These are phyloP conservation scores for Pythium biforme DNA, from an alignment of 352 stramenopile species.

Conservation along the genomic window DNA sequence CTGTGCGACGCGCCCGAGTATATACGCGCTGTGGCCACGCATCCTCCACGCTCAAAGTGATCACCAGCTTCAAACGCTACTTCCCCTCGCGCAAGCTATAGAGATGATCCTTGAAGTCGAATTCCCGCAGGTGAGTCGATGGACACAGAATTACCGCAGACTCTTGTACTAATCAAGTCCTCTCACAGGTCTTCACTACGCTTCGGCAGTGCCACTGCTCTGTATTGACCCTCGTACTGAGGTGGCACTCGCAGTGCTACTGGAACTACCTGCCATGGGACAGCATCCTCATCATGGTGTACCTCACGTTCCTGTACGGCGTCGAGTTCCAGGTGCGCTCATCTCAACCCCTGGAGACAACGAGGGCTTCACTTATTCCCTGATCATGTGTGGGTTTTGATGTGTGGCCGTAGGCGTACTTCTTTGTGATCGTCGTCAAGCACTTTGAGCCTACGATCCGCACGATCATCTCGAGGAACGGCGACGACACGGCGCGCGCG, in stretches of 20 bases:
- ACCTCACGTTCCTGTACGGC: slow-evolving; percentile 57
- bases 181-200: slow-evolving; percentile 36
- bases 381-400: neutral
- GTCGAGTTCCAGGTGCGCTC: slow-evolving; percentile 51
- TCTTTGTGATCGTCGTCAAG: slow-evolving; percentile 42
- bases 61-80: neutral
- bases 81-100: slow-evolving; percentile 38
- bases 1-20: slow-evolving; percentile 27
- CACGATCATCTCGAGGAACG: slow-evolving; percentile 29
- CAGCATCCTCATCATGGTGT: slow-evolving; percentile 48
- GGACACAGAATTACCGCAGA: neutral
- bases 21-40: slow-evolving; percentile 42
- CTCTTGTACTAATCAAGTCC: neutral
- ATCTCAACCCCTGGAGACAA: no score
- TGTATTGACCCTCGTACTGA: slow-evolving; percentile 39
- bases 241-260: slow-evolving; percentile 59
- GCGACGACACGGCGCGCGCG: slow-evolving; percentile 26
- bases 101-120: slow-evolving; percentile 49
- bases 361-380: no score
- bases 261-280: slow-evolving; percentile 77
- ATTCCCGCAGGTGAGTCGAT: slow-evolving; percentile 54
- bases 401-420: slow-evolving; percentile 42
- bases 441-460: slow-evolving; percentile 49
- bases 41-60: neutral
- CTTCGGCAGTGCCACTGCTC: slow-evolving; percentile 50